These are phyloP conservation scores for Akanthomyces muscarius DNA, from an alignment of 2,329 filamentous ascomycete species.

Conservation along the genomic window DNA sequence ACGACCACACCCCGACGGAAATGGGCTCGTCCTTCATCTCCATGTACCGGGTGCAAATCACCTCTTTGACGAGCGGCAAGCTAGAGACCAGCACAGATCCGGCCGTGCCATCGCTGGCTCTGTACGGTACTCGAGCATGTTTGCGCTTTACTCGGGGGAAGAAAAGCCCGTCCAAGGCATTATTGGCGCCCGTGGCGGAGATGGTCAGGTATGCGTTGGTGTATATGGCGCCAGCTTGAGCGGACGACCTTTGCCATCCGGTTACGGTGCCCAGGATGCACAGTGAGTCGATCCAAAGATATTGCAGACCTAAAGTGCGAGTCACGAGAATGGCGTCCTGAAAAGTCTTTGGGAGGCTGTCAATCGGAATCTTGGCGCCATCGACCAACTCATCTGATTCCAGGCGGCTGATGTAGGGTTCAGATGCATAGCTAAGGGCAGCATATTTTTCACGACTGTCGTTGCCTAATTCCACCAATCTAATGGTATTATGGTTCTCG, in stretches of 20 bases:
- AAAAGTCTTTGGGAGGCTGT: constrained; percentile 8
- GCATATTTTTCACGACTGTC: background rate
- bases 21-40: constrained; percentile 7
- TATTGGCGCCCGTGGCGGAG: background rate
- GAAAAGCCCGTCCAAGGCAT: background rate
- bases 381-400: background rate
- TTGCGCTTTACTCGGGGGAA: background rate
- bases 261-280: background rate
- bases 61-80: constrained; percentile 6
- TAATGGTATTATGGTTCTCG: background rate
- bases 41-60: background rate
- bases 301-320: background rate
- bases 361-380: background rate
- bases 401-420: background rate
- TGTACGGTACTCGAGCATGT: background rate
- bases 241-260: background rate
- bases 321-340: constrained; percentile 13
- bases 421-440: background rate
- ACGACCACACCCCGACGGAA: constrained; percentile 4
- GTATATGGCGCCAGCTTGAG: background rate
- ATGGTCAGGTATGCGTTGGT: constrained; percentile 9
- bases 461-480: background rate
- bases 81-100: background rate
- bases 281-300: constrained; percentile 17
- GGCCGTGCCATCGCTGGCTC: background rate